Conservation (phyloP, 495 filamentous ascomycete genomes). For the Aspergillus cavernicola region DNA sequence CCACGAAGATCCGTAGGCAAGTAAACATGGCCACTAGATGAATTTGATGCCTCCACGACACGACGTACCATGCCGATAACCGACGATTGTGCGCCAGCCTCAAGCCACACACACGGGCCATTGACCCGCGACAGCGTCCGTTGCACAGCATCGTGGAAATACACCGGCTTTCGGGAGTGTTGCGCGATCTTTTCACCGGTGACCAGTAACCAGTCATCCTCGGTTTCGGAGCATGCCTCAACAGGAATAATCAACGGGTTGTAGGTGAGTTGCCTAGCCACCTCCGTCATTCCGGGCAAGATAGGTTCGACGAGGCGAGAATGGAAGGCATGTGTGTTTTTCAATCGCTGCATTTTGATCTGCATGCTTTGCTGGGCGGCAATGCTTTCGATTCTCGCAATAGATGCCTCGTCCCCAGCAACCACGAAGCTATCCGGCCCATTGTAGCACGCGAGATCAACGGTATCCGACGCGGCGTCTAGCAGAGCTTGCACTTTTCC, state of each 20-base stretch:
- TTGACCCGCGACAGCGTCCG: conserved; percentile 20
- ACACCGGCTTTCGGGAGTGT: conserved; percentile 39
- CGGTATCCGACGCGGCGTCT: not conserved
- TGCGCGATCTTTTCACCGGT: conserved; percentile 18
- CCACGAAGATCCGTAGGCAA: conserved; percentile 37
- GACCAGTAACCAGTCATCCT: conserved; percentile 8
- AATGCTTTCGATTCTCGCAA: conserved; percentile 16
- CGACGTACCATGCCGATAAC: too few species aligned
- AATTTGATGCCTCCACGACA: conserved; percentile 27
- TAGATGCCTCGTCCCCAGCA: conserved; percentile 30
- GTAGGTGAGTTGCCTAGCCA: conserved; percentile 27
- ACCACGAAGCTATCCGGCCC: conserved; percentile 35
- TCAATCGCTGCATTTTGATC: conserved; percentile 29
- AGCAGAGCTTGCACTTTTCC: conserved; percentile 16
- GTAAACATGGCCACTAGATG: conserved; percentile 29
- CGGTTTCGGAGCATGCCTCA: conserved; percentile 21
- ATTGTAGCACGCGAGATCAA: conserved; percentile 46
- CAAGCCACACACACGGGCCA: conserved; percentile 32
- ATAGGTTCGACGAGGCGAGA: conserved; percentile 42
- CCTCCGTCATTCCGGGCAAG: conserved; percentile 18
- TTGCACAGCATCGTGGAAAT: conserved; percentile 37
- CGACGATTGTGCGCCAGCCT: too few species aligned
- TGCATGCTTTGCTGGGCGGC: too few species aligned
- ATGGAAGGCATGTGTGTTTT: conserved; percentile 35
- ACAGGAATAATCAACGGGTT: conserved; percentile 24